phyloP scores from a whole-genome alignment of 2,329 filamentous ascomycete species.

The Exophiala calicioides region DNA sequence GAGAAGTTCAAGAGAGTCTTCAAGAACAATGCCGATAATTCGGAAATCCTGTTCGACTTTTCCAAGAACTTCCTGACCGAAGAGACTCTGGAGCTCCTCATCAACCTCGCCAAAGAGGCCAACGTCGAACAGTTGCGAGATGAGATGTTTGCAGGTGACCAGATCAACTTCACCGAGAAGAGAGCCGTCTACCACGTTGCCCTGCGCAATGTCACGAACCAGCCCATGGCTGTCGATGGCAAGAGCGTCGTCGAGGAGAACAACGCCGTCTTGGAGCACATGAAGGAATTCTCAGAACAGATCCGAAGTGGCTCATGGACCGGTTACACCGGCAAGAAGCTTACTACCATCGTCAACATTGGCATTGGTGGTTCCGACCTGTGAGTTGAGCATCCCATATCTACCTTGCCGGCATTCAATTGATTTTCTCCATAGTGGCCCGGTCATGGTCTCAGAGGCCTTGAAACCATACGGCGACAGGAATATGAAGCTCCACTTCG shows the following conservation, averaged over 20 bases:
- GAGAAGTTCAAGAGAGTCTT: constrained; percentile 87
- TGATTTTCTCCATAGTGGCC: constrained; percentile 64
- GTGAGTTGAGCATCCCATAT: constrained; percentile 56
- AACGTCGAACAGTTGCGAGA: constrained; percentile 90
- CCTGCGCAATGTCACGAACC: constrained; percentile 83
- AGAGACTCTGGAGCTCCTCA: constrained; percentile 81
- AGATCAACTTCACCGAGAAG: constrained; percentile 99
- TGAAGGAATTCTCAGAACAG: constrained; percentile 97
- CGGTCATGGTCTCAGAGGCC: constrained; percentile 98
- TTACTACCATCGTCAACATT: constrained; percentile 94
- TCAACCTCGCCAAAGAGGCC: constrained; percentile 89
- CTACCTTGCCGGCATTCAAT: constrained; percentile 12
- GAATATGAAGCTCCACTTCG: constrained; percentile 89
- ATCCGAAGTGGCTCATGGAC: constrained; percentile 95
- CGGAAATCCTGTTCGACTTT: constrained; percentile 95
- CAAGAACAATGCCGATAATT: constrained; percentile 71
- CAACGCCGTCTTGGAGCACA: constrained; percentile 88
- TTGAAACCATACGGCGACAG: constrained; percentile 90
- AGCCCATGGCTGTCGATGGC: constrained; percentile 81
- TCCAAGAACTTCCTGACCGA: constrained; percentile 98
- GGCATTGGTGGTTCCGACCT: constrained; percentile 98
- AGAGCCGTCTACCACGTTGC: constrained; percentile 95
- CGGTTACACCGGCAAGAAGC: constrained; percentile 94
- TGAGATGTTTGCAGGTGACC: constrained; percentile 94
- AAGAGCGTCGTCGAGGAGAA: constrained; percentile 93